Percentiles rank a stretch among this genome's conserved stretches.
Conservation (phyloP, 768 basidiomycete species). For the Naganishia antarctica region DNA sequence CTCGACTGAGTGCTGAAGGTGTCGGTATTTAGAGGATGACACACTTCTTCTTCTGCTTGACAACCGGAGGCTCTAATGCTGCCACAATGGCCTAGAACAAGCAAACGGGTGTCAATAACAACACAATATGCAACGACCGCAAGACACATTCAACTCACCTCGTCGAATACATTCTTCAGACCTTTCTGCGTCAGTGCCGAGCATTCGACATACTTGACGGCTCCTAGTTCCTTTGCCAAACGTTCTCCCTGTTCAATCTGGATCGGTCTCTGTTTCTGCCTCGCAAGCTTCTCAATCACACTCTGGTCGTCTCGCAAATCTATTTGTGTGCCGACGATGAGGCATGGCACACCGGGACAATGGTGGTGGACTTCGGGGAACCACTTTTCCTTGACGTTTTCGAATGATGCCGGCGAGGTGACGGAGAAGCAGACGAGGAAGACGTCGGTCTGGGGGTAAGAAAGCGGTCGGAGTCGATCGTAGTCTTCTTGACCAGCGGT, state of each 20-base stretch:
- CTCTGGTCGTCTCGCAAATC: conserved; percentile 89
- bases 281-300: conserved; percentile 88
- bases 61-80: conserved; percentile 91
- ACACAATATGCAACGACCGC: background rate
- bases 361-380: conserved; percentile 99
- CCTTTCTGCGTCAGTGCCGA: conserved; percentile 99
- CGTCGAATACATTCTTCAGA: conserved; percentile 99
- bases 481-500: conserved; percentile 99
- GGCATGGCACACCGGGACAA: conserved; percentile 97
- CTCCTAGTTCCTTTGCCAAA: conserved; percentile 93
- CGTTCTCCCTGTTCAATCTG: conserved; percentile 81
- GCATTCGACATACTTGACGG: conserved; percentile 99
- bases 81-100: conserved; percentile 83
- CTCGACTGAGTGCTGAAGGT: background rate
- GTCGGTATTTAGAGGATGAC: conserved; percentile 65
- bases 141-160: conserved; percentile 58
- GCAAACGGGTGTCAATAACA: conserved; percentile 6
- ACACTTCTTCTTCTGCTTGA: conserved; percentile 77
- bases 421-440: conserved; percentile 99
- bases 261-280: conserved; percentile 95
- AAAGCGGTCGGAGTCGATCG: conserved; percentile 95
- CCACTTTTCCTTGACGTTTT: conserved; percentile 99
- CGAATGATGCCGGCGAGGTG: conserved; percentile 95
- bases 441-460: conserved; percentile 99
- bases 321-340: conserved; percentile 97